Conservation (phyloP, 352 stramenopile genomes). For the Phytophthora ramorum region DNA sequence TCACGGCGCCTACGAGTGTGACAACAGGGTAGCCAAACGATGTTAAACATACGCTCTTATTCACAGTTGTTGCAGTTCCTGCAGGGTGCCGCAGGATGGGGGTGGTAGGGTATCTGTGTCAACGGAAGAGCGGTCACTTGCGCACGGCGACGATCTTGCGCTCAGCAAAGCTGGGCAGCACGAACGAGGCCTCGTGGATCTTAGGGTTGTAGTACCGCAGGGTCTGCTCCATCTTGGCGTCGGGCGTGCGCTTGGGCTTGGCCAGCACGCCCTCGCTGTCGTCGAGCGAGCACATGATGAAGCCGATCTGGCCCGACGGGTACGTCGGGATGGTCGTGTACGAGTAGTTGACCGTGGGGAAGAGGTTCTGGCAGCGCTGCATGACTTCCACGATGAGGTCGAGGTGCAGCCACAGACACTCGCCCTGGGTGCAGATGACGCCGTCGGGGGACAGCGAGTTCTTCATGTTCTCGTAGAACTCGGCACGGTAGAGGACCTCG, state of each 20-base stretch:
- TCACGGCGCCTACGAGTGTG: slow-evolving; percentile 16
- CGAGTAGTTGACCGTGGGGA: slow-evolving; percentile 97
- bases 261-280: slow-evolving; percentile 59
- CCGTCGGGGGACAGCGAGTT: slow-evolving; percentile 86
- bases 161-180: slow-evolving; percentile 95
- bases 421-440: slow-evolving; percentile 93
- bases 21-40: slow-evolving; percentile 25
- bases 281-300: slow-evolving; percentile 93
- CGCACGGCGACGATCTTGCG: slow-evolving; percentile 80
- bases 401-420: slow-evolving; percentile 99
- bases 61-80: slow-evolving; percentile 33
- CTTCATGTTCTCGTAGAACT: slow-evolving; percentile 96
- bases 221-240: slow-evolving; percentile 61
- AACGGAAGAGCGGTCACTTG: slow-evolving; percentile 58
- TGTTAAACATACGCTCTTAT: slow-evolving; percentile 32
- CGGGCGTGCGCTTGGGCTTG: slow-evolving; percentile 75
- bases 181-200: slow-evolving; percentile 96
- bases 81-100: slow-evolving; percentile 1
- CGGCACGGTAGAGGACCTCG: slow-evolving; percentile 94
- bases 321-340: slow-evolving; percentile 99
- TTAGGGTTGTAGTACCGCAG: slow-evolving; percentile 96
- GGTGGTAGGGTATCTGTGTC: slow-evolving; percentile 18
- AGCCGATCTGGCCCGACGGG: slow-evolving; percentile 99
- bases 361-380: slow-evolving; percentile 88
- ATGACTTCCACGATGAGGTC: slow-evolving; percentile 97